phyloP scores from a whole-genome alignment of 768 basidiomycete genomes.

The Phylloporus scabripes region DNA sequence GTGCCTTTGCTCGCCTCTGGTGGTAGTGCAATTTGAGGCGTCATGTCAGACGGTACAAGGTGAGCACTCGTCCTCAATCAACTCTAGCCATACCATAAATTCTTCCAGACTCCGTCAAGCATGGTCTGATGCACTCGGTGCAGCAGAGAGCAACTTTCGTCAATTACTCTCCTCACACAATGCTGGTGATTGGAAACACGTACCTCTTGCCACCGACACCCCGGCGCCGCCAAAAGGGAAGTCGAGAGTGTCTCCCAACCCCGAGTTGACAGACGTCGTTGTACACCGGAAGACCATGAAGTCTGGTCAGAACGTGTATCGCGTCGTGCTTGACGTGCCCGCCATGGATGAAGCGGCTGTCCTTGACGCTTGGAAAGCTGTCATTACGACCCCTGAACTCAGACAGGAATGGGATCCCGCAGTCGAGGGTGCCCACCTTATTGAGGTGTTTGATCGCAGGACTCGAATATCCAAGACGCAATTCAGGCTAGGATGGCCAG shows the following conservation, averaged over 20 bases:
- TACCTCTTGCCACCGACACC: slow-evolving; percentile 44
- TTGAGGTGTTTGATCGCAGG: slow-evolving; percentile 82
- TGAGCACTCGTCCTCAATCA: slow-evolving; percentile 21
- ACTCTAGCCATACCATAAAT: background rate
- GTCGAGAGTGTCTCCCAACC: slow-evolving; percentile 42
- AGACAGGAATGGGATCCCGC: slow-evolving; percentile 92
- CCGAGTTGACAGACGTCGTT: slow-evolving; percentile 66
- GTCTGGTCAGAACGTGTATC: slow-evolving; percentile 70
- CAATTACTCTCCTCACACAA: slow-evolving; percentile 67
- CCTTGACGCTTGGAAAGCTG: slow-evolving; percentile 75
- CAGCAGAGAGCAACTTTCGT: slow-evolving; percentile 73
- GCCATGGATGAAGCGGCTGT: slow-evolving; percentile 49
- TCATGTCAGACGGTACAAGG: slow-evolving; percentile 61
- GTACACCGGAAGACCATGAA: slow-evolving; percentile 71
- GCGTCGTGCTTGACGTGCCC: slow-evolving; percentile 77
- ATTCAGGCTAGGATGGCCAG: slow-evolving; percentile 94
- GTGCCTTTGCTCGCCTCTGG: background rate
- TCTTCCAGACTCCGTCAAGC: slow-evolving; percentile 69
- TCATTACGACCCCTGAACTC: slow-evolving; percentile 81
- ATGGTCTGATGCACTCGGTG: slow-evolving; percentile 71
- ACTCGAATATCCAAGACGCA: slow-evolving; percentile 88
- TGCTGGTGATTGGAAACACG: slow-evolving; percentile 76
- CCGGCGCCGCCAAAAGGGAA: slow-evolving; percentile 56
- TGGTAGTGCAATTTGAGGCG: background rate
- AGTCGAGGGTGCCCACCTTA: slow-evolving; percentile 74